Evolutionary conservation across 257 asterid genomes (phyloP), one percentile per base, ranked within the genome.

Genomic region (Misopates orontium): DNA sequence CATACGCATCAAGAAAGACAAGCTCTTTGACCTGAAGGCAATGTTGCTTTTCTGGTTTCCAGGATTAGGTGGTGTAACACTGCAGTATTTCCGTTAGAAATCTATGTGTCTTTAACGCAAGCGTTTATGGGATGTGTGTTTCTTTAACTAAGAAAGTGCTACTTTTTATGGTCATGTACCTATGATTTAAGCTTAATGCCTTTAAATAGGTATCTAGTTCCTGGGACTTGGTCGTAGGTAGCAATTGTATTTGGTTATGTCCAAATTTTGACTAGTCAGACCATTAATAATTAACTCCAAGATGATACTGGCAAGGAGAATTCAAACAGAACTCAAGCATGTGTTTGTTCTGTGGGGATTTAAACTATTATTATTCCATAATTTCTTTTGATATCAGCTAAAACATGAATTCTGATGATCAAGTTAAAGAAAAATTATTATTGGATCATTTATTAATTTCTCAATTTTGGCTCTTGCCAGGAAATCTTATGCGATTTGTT

Each of bases 401-500:
- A 19, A 24, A 14, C 36, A 22, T 20, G 36, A 28, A 53, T 12
- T 24, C 13, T 12, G 1, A 13, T 5, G 13, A 23, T n/a, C n/a
- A n/a, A n/a, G n/a, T n/a, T n/a, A n/a, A n/a, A n/a, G n/a, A n/a
- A n/a, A n/a, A n/a, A n/a, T n/a, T n/a, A n/a, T n/a, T n/a, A 18
- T 54, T 3, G 1, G 41, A 54, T 21, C 52, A 54, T 52, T 15
- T 21, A 45, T 41, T 14, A 50, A 39, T 20, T 18, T 56, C 31
- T 24, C 6, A 18, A 28, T 5, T 52, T 42, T 18, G 19, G 32
- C 53, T 22, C 23, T 62, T 64, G 57, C 61, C 54, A 60, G 99
- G 90, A 79, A 83, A 88, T 74, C 91, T 94, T 19, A 87, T 94
- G 97, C 88, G 93, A 44, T 94, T 90, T 62, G 62, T 85, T 42